Percentiles rank a stretch among this genome's conserved stretches.
phyloP scores from a whole-genome alignment of 2,329 filamentous ascomycete genomes.

The Capronia coronata region DNA sequence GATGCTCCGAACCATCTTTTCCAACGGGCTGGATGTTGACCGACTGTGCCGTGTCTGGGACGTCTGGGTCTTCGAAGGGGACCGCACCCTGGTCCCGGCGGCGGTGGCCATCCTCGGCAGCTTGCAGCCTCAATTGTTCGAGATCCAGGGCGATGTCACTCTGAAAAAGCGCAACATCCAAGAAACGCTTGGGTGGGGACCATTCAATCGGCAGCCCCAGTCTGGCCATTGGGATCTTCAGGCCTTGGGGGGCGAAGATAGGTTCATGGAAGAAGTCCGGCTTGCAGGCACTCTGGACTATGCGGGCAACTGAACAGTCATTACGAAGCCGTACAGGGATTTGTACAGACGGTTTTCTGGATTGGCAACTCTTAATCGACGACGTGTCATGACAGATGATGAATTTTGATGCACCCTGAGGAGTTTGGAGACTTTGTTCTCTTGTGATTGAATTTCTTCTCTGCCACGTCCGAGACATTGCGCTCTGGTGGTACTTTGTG shows the following conservation, averaged over 20 bases:
- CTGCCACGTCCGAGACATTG: neutral
- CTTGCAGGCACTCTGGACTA: conserved; percentile 38
- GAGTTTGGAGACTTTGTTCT: neutral
- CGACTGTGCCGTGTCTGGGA: conserved; percentile 54
- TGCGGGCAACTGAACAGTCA: conserved; percentile 21
- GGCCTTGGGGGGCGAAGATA: conserved; percentile 37
- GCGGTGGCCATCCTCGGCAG: conserved; percentile 41
- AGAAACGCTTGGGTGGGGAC: conserved; percentile 32
- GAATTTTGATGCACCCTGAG: neutral
- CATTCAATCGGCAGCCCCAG: conserved; percentile 33
- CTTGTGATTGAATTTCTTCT: neutral
- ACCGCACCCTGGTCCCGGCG: conserved; percentile 43
- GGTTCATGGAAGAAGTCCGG: conserved; percentile 39
- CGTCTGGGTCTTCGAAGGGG: conserved; percentile 56
- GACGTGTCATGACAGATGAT: neutral
- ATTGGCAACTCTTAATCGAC: neutral
- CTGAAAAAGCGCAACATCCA: conserved; percentile 29
- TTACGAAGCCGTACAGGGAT: no score
- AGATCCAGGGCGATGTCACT: conserved; percentile 36
- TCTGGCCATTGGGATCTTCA: conserved; percentile 40
- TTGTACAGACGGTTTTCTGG: conserved; percentile 11
- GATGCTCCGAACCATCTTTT: conserved; percentile 50
- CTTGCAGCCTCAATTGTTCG: conserved; percentile 39
- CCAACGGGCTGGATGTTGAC: conserved; percentile 48
- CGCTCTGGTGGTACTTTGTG: neutral